Base-by-base conservation (phyloP, 2,329 filamentous ascomycete species). In the Neonectria faginata region DNA sequence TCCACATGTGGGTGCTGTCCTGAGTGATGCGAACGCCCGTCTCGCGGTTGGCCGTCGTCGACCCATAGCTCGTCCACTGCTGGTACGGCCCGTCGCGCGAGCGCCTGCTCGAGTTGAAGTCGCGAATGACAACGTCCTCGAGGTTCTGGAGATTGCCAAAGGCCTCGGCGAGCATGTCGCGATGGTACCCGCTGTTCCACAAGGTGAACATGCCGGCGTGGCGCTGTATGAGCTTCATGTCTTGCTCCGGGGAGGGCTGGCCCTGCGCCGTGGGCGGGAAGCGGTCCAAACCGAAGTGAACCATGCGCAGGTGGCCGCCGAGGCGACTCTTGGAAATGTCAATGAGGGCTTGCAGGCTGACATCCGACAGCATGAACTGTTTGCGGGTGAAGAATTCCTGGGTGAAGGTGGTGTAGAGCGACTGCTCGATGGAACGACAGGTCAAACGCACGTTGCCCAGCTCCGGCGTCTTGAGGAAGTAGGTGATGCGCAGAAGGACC, bases 351-450 rank as follows among this genome's bases (percentile, higher is more conserved):
- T 85, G 81, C 10, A 91, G 78, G 69, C 88, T 91, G 68, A 81
- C 77, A 36, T 85, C 79, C 2, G 84, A 84, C 58, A 90, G 72
- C 85, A 90, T 89, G 76, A 91, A 92, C 72, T 91, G 88, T 70
- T 85, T 87, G 74, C 87, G 88, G 55, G 79, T 81, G 77, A 92
- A 92, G 80, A 89, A 92, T 67, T 90, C 88, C 25, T 79, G 79
- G 29, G 84, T 80, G 69, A 91, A 91, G 36, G 80, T 80, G 53
- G 82, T 79, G 75, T 87, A 86, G 12, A 90, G 78, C 2, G 80
- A 78, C 20, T 77, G 76, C 72, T 91, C 88, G 12, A 89, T 73
- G 18, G 79, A 74, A 60, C 83, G 86, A 78, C 87, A 89, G 3
- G 82, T 82, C 16, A 83, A 77, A 7, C 89, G 88, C 8, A 91